These are phyloP conservation scores for Aegilops umbellulata DNA, from an alignment of 176 grass and related monocot species.

Conservation along the genomic window DNA sequence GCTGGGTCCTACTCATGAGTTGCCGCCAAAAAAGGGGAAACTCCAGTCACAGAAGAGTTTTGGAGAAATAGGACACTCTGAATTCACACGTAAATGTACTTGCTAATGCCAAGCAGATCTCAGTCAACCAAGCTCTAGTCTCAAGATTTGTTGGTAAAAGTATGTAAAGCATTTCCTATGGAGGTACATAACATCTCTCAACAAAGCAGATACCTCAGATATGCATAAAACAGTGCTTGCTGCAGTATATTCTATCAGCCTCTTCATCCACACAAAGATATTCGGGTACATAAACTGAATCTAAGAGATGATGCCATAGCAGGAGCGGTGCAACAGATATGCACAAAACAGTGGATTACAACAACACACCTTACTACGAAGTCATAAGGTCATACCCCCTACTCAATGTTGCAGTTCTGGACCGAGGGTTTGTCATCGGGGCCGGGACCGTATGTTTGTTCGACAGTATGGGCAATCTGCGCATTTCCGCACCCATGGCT, in stretches of 20 bases:
- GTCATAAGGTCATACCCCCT: background rate
- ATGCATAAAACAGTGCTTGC: background rate
- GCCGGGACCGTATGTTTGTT: slow-evolving; percentile 42
- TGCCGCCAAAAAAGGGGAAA: too few species aligned
- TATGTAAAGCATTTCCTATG: too few species aligned
- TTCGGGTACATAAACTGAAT: background rate
- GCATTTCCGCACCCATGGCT: slow-evolving; percentile 74
- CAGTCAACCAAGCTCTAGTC: too few species aligned
- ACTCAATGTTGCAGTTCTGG: background rate
- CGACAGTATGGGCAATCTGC: slow-evolving; percentile 94
- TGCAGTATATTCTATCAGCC: background rate
- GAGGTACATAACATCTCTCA: too few species aligned
- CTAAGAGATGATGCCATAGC: background rate
- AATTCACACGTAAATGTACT: too few species aligned
- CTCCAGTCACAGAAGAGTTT: too few species aligned
- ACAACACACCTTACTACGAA: background rate
- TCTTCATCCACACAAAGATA: background rate
- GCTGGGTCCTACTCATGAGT: too few species aligned
- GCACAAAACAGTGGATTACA: slow-evolving; percentile 7
- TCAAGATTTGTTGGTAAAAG: too few species aligned
- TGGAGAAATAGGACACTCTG: too few species aligned
- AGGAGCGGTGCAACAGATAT: background rate
- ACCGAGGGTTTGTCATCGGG: slow-evolving; percentile 8
- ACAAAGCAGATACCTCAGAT: background rate
- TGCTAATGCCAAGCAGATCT: too few species aligned